phyloP scores from a whole-genome alignment of 139 green algal genomes.

The Tetraselmis striata region DNA sequence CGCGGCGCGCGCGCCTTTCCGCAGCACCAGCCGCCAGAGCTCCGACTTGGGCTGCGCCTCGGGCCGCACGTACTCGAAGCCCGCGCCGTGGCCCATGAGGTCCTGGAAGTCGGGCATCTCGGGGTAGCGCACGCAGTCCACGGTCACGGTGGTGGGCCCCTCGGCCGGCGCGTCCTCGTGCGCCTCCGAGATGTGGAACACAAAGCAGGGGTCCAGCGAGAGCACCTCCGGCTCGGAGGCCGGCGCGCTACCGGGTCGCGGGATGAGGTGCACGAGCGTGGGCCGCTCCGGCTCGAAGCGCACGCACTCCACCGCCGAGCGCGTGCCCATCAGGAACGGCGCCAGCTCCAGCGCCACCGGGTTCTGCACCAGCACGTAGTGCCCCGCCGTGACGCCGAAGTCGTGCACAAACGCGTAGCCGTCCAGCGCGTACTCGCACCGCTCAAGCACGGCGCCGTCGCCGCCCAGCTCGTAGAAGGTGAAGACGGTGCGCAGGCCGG shows the following conservation, averaged over 20 bases:
- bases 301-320: constrained; percentile 23
- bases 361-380: constrained; percentile 36
- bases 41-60: not conserved
- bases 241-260: too few relatives aligned
- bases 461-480: constrained; percentile 36
- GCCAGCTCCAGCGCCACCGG: constrained; percentile 26
- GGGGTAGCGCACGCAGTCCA: constrained; percentile 9
- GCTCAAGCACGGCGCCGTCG: not conserved
- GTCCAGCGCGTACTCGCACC: not conserved
- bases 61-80: not conserved
- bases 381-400: constrained; percentile 33
- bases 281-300: constrained; percentile 15
- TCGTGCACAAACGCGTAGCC: constrained; percentile 48
- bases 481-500: constrained; percentile 15
- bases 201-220: not conserved
- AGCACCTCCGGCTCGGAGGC: constrained; percentile 11
- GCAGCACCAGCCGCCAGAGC: not conserved
- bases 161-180: constrained; percentile 1
- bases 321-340: constrained; percentile 17
- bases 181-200: constrained; percentile 13
- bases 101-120: not conserved
- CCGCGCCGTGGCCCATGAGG: not conserved
- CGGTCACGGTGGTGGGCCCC: not conserved
- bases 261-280: constrained; percentile 30
- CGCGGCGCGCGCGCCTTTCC: not conserved